These are phyloP conservation scores for Aspergillus brasiliensis DNA, from an alignment of 2,329 filamentous ascomycete genomes.

Conservation along the genomic window DNA sequence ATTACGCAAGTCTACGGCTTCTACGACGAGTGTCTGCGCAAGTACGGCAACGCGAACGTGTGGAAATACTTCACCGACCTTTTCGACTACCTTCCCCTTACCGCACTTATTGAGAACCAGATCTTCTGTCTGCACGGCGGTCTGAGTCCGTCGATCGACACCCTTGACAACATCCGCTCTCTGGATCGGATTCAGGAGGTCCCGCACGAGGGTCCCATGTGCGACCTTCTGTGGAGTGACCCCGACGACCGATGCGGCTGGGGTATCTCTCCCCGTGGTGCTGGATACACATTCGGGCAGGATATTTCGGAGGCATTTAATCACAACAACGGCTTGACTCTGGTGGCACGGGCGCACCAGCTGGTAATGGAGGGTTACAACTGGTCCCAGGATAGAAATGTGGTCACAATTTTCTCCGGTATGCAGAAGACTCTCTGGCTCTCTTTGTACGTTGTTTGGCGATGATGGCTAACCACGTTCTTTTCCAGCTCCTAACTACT, in stretches of 20 bases:
- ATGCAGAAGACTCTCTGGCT: conserved; percentile 30
- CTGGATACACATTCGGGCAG: conserved; percentile 93
- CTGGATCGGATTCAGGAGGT: conserved; percentile 98
- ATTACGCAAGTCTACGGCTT: conserved; percentile 99
- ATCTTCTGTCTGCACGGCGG: conserved; percentile 99
- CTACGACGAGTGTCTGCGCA: conserved; percentile 97
- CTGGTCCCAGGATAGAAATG: conserved; percentile 97
- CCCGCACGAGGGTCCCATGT: conserved; percentile 97
- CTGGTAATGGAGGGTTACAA: conserved; percentile 99
- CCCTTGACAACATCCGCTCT: conserved; percentile 90
- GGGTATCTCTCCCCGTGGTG: conserved; percentile 93
- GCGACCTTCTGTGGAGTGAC: conserved; percentile 96
- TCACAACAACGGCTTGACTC: conserved; percentile 95
- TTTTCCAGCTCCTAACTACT: conserved; percentile 77
- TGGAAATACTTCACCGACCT: conserved; percentile 99
- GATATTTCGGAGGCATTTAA: conserved; percentile 99
- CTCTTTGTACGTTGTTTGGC: background rate
- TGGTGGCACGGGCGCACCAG: conserved; percentile 95
- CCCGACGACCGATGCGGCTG: conserved; percentile 95
- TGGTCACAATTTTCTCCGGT: conserved; percentile 98
- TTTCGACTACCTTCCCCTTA: conserved; percentile 97
- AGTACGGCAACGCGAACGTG: conserved; percentile 98
- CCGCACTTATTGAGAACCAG: conserved; percentile 97
- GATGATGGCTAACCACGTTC: conserved; percentile 27
- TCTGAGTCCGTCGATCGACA: conserved; percentile 93